These are phyloP conservation scores for Tolypocladium cylindrosporum DNA, from an alignment of 2,329 filamentous ascomycete genomes.

Conservation along the genomic window DNA sequence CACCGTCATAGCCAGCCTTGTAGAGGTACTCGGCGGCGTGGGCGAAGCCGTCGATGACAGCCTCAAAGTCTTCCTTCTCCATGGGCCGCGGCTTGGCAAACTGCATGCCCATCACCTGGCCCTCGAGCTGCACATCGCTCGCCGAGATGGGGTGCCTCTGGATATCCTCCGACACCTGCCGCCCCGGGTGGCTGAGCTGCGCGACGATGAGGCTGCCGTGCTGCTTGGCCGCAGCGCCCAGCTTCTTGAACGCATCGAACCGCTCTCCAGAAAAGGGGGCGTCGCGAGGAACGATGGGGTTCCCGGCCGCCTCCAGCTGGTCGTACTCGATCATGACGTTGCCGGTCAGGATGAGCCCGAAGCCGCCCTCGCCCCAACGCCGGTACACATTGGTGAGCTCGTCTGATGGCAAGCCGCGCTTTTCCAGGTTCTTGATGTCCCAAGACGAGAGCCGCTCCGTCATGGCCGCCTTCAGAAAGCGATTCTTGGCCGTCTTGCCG, in stretches of 20 bases:
- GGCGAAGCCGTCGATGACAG: conserved; percentile 50
- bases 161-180: conserved; percentile 6
- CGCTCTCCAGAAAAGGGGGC: conserved; percentile 42
- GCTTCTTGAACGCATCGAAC: conserved; percentile 49
- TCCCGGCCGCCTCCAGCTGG: conserved; percentile 44
- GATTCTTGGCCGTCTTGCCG: conserved; percentile 47
- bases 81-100: conserved; percentile 42
- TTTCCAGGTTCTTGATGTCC: conserved; percentile 39
- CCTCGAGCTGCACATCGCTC: conserved; percentile 24
- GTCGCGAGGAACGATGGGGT: conserved; percentile 46
- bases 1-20: conserved; percentile 49
- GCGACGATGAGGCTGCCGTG: conserved; percentile 50
- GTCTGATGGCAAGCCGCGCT: conserved; percentile 31
- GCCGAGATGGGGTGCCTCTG: conserved; percentile 29
- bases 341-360: conserved; percentile 49
- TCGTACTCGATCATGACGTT: conserved; percentile 57
- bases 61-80: conserved; percentile 42
- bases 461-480: conserved; percentile 61
- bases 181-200: conserved; percentile 53
- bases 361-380: conserved; percentile 47
- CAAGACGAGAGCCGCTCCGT: conserved; percentile 53
- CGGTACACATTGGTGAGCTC: conserved; percentile 44
- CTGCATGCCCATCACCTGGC: conserved; percentile 11
- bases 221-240: conserved; percentile 44
- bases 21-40: conserved; percentile 52